Conservation (phyloP, 208 protist species). For the Wallacemonas sp. region DNA sequence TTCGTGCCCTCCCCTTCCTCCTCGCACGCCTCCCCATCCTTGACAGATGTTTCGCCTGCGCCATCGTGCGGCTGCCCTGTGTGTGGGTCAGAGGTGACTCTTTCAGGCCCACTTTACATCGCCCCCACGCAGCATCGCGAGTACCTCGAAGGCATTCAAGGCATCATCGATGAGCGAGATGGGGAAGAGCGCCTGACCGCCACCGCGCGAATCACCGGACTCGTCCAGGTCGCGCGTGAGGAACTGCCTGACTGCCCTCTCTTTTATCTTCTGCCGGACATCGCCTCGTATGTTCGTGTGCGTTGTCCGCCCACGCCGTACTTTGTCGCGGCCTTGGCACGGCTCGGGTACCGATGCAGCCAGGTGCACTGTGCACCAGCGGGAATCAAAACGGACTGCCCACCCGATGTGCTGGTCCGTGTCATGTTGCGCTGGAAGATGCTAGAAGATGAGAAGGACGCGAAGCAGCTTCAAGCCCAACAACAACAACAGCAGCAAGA, state of each 20-base stretch:
- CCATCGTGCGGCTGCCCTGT: slow-evolving; percentile 59
- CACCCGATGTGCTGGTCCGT: slow-evolving; percentile 74
- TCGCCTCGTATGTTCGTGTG: slow-evolving; percentile 76
- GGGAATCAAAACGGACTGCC: slow-evolving; percentile 93
- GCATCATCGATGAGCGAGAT: slow-evolving; percentile 64
- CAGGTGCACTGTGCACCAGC: slow-evolving; percentile 89
- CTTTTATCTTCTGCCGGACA: slow-evolving; percentile 76
- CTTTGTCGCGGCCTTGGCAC: slow-evolving; percentile 74
- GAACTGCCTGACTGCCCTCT: slow-evolving; percentile 90
- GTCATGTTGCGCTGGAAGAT: slow-evolving; percentile 86
- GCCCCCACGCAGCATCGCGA: slow-evolving; percentile 84
- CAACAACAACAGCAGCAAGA: not conserved
- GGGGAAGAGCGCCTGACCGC: slow-evolving; percentile 55
- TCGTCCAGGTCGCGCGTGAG: slow-evolving; percentile 79
- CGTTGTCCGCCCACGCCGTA: slow-evolving; percentile 73
- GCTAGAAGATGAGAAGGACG: slow-evolving; percentile 31
- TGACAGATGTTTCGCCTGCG: too few species aligned
- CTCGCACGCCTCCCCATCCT: not conserved
- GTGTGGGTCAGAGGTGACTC: slow-evolving; percentile 71
- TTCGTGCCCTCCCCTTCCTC: not conserved
- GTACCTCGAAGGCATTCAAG: slow-evolving; percentile 77
- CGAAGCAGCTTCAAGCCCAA: not conserved
- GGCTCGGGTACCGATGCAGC: slow-evolving; percentile 87
- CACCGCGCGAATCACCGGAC: slow-evolving; percentile 73
- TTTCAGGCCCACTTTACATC: slow-evolving; percentile 94